Base-by-base conservation (phyloP, 306 rosid species). In the Lupinus albus region DNA sequence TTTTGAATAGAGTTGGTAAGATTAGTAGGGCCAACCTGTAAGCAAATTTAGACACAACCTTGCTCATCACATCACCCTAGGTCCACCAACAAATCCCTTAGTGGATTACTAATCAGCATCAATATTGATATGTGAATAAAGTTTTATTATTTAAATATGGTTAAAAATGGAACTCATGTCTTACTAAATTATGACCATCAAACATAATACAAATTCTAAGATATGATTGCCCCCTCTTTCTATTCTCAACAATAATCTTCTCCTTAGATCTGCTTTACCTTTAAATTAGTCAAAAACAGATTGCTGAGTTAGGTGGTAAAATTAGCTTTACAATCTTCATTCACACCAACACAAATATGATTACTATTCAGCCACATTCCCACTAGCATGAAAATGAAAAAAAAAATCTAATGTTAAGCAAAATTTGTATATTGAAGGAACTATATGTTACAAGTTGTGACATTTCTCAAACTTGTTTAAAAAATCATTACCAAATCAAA, bases 61-160 rank as follows among this genome's bases (percentile, higher is more conserved):
- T 69, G 55, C 73, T 64, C 58, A 2, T 73, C 71, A 51, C 10
- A 0, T 42, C 44, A 33, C 20, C 60, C 65, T 35, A 46, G 62
- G 47, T 78, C 80, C 77, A 75, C 78, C 30, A 58, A 64, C 63
- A 59, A 58, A 65, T 48, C 70, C 73, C 42, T 72, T 59, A 53
- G 75, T 79, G 80, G 87, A 72, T 64, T 59, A 67, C 73, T 80
- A 69, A 80, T 78, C 83, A 80, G 8, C 77, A 72, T 67, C 41
- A 52, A 69, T 6, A 72, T 20, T 56, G 25, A 54, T 41, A 51
- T 70, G 54, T 1, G 53, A 59, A 48, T 47, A 59, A 41, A 41
- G 21, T 69, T 28, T 55, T 32, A 7, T 52, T 30, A 61, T 67
- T 72, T 76, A 42, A 69, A 74, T 66, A 45, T 42, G 44, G 32